phyloP scores from a whole-genome alignment of 176 grass and related monocot species.

The Areca catechu region DNA sequence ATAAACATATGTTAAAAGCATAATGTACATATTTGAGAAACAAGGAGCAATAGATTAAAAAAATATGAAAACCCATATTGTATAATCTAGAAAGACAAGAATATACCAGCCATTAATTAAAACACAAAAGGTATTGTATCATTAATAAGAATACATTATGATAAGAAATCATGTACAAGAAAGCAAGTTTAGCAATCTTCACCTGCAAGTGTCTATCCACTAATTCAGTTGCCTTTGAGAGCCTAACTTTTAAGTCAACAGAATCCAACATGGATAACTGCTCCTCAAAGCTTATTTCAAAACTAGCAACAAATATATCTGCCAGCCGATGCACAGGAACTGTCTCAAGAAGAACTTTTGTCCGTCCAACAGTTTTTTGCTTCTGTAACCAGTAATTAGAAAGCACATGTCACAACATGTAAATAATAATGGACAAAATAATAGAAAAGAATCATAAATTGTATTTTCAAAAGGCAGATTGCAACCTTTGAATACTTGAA shows the following conservation, averaged over 20 bases:
- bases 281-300: slow-evolving; percentile 98
- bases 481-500: too few species aligned
- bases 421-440: not conserved
- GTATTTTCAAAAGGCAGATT: too few species aligned
- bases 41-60: too few species aligned
- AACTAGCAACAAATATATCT: slow-evolving; percentile 99
- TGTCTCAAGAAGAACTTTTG: slow-evolving; percentile 90
- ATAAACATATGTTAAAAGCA: slow-evolving; percentile 7
- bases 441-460: too few species aligned
- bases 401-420: slow-evolving; percentile 1
- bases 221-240: slow-evolving; percentile 93
- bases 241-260: slow-evolving; percentile 89
- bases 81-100: too few species aligned
- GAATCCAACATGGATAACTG: slow-evolving; percentile 97
- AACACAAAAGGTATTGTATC: too few species aligned
- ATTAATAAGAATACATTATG: not conserved
- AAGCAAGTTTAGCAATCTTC: slow-evolving; percentile 2
- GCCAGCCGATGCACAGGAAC: slow-evolving; percentile 93
- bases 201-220: slow-evolving; percentile 91
- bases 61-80: too few species aligned
- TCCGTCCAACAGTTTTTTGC: slow-evolving; percentile 92
- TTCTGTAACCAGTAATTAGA: slow-evolving; percentile 55
- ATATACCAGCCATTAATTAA: too few species aligned
- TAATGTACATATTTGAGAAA: not conserved
- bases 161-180: not conserved